These are phyloP conservation scores for Sequoiadendron giganteum DNA, from an alignment of 75 land plant genomes.

Conservation along the genomic window DNA sequence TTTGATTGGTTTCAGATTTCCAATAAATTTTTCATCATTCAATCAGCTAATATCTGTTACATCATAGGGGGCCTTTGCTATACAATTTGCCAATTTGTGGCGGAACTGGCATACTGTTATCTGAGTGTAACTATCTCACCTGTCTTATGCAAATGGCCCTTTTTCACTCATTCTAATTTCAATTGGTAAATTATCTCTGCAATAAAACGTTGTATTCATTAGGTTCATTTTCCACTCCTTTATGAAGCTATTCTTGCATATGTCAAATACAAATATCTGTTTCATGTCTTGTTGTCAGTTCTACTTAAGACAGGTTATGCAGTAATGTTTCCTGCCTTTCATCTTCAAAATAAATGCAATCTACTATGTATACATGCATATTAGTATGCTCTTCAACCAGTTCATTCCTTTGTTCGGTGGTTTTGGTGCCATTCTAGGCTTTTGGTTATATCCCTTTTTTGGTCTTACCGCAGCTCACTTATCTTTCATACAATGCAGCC, in stretches of 20 bases:
- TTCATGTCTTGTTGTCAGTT: background rate
- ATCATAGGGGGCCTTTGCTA: background rate
- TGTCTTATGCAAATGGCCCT: background rate
- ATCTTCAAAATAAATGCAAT: background rate
- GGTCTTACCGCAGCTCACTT: background rate
- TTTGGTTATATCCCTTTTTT: background rate
- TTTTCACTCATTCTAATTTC: background rate
- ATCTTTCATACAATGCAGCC: background rate
- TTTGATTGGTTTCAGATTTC: background rate
- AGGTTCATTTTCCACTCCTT: background rate
- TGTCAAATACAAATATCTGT: background rate
- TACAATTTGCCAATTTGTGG: background rate
- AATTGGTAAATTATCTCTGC: background rate
- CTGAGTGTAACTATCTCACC: background rate
- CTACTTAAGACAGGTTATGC: background rate
- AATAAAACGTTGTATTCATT: background rate
- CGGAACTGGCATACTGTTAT: background rate
- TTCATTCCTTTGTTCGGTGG: background rate
- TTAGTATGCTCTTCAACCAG: background rate
- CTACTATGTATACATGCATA: background rate
- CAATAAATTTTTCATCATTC: background rate
- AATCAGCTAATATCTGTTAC: background rate
- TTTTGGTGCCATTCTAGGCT: background rate
- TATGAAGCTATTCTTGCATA: background rate
- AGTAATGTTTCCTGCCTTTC: background rate